phyloP scores from a whole-genome alignment of 2,329 filamentous ascomycete genomes.

The Aspergillus sp. region DNA sequence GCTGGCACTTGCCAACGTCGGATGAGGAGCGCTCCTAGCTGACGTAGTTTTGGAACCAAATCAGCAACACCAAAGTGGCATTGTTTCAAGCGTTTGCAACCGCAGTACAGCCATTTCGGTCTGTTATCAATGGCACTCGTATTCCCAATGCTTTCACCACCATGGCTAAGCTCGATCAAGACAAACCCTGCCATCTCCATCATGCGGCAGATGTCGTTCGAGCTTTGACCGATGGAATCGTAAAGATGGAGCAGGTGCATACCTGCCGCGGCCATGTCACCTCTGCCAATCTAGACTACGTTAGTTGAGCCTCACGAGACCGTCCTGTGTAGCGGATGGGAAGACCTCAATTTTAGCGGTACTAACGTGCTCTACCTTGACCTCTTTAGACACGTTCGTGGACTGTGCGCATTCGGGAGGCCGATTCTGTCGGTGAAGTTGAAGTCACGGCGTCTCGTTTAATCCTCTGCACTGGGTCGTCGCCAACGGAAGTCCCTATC shows the following conservation, averaged over 20 bases:
- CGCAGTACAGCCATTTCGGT: slow-evolving; percentile 53
- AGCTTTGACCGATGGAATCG: slow-evolving; percentile 45
- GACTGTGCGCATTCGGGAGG: slow-evolving; percentile 32
- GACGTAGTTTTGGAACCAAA: slow-evolving; percentile 7
- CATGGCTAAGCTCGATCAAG: slow-evolving; percentile 55
- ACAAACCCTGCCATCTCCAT: slow-evolving; percentile 57
- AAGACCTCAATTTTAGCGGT: background rate
- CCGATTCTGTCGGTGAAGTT: slow-evolving; percentile 28
- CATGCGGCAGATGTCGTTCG: slow-evolving; percentile 58
- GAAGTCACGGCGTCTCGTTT: slow-evolving; percentile 46
- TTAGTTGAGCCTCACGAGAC: slow-evolving; percentile 17
- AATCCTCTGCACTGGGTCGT: slow-evolving; percentile 61
- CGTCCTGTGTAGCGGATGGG: background rate
- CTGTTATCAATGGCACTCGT: slow-evolving; percentile 49
- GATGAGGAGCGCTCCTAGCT: slow-evolving; percentile 16
- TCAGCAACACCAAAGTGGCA: slow-evolving; percentile 61
- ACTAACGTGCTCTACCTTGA: slow-evolving; percentile 14
- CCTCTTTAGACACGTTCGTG: slow-evolving; percentile 28
- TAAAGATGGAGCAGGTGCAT: slow-evolving; percentile 38
- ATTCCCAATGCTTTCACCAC: slow-evolving; percentile 56
- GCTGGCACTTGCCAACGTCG: background rate
- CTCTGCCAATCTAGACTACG: slow-evolving; percentile 33
- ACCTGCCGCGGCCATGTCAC: slow-evolving; percentile 35
- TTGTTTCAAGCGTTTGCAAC: slow-evolving; percentile 60
- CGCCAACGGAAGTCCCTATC: slow-evolving; percentile 47